Conservation (phyloP, 192 early-diverging fungal genomes). For the Mortierella hygrophila region DNA sequence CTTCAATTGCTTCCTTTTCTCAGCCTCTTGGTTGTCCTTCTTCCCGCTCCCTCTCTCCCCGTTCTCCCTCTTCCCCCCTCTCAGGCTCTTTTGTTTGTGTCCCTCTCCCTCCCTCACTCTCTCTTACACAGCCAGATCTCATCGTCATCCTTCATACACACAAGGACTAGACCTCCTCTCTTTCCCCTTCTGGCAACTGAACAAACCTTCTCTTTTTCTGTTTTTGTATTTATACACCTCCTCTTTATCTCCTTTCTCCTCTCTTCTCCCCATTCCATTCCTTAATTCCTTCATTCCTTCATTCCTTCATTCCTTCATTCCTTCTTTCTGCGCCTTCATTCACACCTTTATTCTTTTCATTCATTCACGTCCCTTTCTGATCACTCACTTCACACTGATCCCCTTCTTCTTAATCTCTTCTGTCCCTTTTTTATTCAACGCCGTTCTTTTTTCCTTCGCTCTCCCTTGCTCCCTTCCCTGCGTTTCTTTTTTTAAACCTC, state of each 20-base stretch:
- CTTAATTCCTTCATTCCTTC: constrained; percentile 1
- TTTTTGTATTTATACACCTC: neutral
- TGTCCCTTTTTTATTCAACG: neutral
- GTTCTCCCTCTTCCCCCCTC: neutral
- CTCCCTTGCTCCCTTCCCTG: neutral
- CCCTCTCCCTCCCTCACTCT: neutral
- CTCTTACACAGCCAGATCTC: constrained; percentile 8
- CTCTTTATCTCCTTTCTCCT: neutral
- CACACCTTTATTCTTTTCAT: neutral
- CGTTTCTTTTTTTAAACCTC: neutral
- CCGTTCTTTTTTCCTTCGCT: neutral
- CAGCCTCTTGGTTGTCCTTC: neutral
- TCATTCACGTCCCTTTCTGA: neutral
- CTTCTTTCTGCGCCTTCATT: neutral
- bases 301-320: neutral
- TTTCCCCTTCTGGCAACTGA: neutral
- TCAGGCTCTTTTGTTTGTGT: neutral
- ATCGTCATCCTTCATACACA: neutral
- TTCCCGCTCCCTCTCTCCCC: neutral
- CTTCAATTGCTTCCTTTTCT: neutral
- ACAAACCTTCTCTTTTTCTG: neutral
- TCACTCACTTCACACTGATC: neutral
- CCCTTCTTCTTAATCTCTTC: neutral
- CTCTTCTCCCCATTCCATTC: neutral
- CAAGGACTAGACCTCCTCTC: neutral